A percentile compares a stretch with the other conserved stretches of the same genome.
phyloP scores from a whole-genome alignment of 352 stramenopile genomes.

The Peronospora farinosa region DNA sequence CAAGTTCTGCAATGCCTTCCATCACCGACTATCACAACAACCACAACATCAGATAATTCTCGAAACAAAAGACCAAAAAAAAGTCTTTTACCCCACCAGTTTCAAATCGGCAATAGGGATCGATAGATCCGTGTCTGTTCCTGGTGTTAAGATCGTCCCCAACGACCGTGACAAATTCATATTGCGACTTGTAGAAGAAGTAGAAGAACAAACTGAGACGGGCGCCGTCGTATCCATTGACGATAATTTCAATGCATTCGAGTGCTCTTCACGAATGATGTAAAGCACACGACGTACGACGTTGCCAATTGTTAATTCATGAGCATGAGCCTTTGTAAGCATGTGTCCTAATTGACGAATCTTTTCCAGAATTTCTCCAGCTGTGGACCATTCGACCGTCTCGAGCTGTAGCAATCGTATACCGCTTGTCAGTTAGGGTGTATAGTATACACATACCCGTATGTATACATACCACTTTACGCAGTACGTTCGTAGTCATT shows the following conservation, averaged over 20 bases:
- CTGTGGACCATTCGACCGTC: conserved; percentile 72
- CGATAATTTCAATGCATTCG: conserved; percentile 61
- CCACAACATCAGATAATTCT: not conserved
- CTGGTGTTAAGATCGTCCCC: conserved; percentile 73
- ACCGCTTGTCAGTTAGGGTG: not conserved
- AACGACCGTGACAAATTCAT: conserved; percentile 71
- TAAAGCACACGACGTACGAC: conserved; percentile 86
- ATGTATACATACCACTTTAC: conserved; percentile 50
- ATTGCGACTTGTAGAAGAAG: conserved; percentile 42
- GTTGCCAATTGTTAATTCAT: conserved; percentile 85
- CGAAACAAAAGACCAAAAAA: not conserved
- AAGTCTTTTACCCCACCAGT: conserved; percentile 28
- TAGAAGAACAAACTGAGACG: conserved; percentile 10
- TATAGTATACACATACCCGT: conserved; percentile 1
- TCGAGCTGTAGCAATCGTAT: conserved; percentile 42
- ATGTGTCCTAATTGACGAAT: conserved; percentile 73
- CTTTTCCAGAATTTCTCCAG: conserved; percentile 80
- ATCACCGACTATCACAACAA: conserved; percentile 77
- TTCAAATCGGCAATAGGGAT: conserved; percentile 81
- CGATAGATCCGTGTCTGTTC: conserved; percentile 74
- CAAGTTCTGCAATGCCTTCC: conserved; percentile 92
- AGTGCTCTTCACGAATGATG: conserved; percentile 85
- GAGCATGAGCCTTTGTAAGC: conserved; percentile 73
- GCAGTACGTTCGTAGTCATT: conserved; percentile 66
- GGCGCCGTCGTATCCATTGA: conserved; percentile 13